Evolutionary conservation across 305 asterid genomes (phyloP), one percentile per base, ranked within the genome.

Genomic region (Fraxinus dipetala): DNA sequence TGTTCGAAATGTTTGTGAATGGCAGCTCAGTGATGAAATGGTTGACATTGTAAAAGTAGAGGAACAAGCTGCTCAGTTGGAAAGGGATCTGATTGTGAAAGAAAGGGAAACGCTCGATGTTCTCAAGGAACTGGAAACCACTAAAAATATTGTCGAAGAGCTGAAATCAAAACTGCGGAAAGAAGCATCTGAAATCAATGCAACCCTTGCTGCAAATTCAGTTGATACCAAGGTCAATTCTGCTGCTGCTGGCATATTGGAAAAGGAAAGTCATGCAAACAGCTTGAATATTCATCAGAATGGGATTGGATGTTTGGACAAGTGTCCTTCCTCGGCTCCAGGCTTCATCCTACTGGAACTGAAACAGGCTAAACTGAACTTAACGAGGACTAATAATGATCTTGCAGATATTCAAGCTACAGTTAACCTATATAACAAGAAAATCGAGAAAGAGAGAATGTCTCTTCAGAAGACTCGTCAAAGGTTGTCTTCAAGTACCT

Each of bases 41-140:
- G 36, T 85, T 76, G 94, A 90, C 84, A 85, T 92, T 80, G 87
- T 77, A 13, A 81, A 88, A 75, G 84, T 93, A 85, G 98, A 93
- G 89, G 95, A 93, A 84, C 88, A 92, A 74, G 92, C 98, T 56
- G 92, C 90, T 6, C 91, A 87, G 82, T 84, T 95, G 79, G 93
- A 90, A 85, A 81, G 84, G 75, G 94, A 92, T 79, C 90, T 95
- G 4, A 85, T 89, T 16, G 34, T 81, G 0, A 94, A 91, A 86
- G 97, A 94, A 80, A 91, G 85, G 90, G 99, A 95, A 86, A 95
- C 97, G 0, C 91, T 91, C 16, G 92, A 91, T 2, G 93, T 93
- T 18, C 80, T 95, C 18, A 92, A 95, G 81, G 97, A 95, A 77
- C 90, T 94, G 0, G 99, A 94, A 83, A 76, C 80, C 20, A 92